Conservation (phyloP, 179 eudicot genomes). For the Amaranthus tricolor region DNA sequence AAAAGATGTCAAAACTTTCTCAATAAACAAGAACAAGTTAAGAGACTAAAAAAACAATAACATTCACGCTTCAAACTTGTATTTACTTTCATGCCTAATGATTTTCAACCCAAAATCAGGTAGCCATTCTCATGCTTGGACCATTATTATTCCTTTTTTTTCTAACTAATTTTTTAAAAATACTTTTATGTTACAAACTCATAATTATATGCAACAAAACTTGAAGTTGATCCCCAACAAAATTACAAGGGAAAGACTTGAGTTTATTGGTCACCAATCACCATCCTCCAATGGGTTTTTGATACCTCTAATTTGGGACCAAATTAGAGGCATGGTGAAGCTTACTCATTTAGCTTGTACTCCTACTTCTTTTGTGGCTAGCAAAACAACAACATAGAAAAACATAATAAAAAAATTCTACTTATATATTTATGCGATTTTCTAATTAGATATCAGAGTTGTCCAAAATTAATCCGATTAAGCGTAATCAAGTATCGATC, state of each 20-base stretch:
- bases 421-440: no score
- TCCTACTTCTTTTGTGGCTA: no score
- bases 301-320: not conserved
- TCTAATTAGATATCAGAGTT: no score
- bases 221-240: not conserved
- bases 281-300: no score
- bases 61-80: constrained; percentile 6
- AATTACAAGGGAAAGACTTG: no score
- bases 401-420: no score
- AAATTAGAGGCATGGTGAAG: not conserved
- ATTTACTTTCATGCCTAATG: constrained; percentile 9
- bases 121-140: not conserved
- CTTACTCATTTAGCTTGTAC: not conserved
- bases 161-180: not conserved
- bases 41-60: constrained; percentile 7
- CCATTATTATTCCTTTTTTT: not conserved
- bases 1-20: not conserved
- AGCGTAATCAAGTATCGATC: no score
- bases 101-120: not conserved
- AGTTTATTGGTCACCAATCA: not conserved
- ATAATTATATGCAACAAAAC: not conserved
- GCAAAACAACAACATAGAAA: no score
- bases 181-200: not conserved
- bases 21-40: not conserved
- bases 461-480: no score